Conservation (phyloP, 2,329 filamentous ascomycete genomes). For the Pyricularia pennisetigena region DNA sequence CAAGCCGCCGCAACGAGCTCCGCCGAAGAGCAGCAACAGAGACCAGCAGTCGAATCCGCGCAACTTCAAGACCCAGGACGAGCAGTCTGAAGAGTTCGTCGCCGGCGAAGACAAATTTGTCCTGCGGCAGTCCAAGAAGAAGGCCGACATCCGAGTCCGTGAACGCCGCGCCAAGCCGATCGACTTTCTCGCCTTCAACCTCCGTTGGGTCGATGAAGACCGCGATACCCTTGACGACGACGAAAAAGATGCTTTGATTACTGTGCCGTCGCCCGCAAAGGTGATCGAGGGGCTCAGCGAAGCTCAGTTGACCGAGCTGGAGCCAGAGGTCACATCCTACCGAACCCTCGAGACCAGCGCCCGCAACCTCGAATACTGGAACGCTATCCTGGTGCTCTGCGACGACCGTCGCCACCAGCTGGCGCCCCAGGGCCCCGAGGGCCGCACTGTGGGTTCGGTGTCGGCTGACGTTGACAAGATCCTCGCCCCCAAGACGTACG, state of each 20-base stretch:
- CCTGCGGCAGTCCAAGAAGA: slow-evolving; percentile 94
- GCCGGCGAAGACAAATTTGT: slow-evolving; percentile 95
- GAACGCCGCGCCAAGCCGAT: slow-evolving; percentile 86
- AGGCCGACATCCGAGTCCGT: slow-evolving; percentile 87
- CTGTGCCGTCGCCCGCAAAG: slow-evolving; percentile 70
- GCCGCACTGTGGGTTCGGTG: slow-evolving; percentile 72
- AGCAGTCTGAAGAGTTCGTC: slow-evolving; percentile 74
- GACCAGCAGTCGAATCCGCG: slow-evolving; percentile 18
- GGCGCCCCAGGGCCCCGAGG: slow-evolving; percentile 50
- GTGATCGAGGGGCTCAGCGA: slow-evolving; percentile 65
- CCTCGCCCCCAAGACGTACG: slow-evolving; percentile 72
- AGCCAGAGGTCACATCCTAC: slow-evolving; percentile 75
- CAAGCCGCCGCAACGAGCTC: slow-evolving; percentile 16
- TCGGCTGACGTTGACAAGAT: slow-evolving; percentile 82
- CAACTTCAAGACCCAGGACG: slow-evolving; percentile 59
- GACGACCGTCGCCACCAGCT: slow-evolving; percentile 62
- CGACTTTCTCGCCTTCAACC: slow-evolving; percentile 84
- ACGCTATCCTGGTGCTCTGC: slow-evolving; percentile 78
- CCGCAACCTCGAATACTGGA: slow-evolving; percentile 83
- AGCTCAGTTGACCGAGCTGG: slow-evolving; percentile 61
- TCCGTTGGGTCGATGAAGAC: slow-evolving; percentile 79
- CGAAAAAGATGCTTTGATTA: slow-evolving; percentile 61
- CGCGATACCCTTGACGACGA: slow-evolving; percentile 81
- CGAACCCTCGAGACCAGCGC: slow-evolving; percentile 68
- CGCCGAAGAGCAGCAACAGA: slow-evolving; percentile 10